Evolutionary conservation across 176 grass and related monocot species (phyloP), one percentile per base, ranked within the genome.

Genomic region (Neostapfia colusana): DNA sequence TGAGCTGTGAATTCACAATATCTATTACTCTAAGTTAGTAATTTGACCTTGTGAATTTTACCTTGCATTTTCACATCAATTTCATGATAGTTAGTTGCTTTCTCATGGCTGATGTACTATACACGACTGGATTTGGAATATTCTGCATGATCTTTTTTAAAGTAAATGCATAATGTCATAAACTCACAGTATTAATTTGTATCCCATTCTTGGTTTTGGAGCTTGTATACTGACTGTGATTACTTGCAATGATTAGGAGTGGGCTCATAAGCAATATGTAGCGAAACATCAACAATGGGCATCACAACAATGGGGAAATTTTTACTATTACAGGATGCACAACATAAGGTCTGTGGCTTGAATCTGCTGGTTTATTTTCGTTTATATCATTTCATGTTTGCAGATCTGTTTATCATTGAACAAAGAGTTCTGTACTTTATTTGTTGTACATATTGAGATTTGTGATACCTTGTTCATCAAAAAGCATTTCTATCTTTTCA

Each of bases 221-320:
- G 10, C 4, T 43, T 48, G 18, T 3, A 6, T 62, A 67, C 18
- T 58, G 7, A 74, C 3, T 23, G 7, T 31, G 20, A 74, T 53
- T 83, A 23, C 65, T 62, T 57, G 63, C 34, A 15, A 69, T 70
- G 1, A 5, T 77, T 57, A 99, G 95, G 95, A 99, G 74, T 92
- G 89, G 95, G 95, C 95, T 50, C 89, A 90, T 78, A 86, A 99
- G 73, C 89, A 99, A 74, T 99, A 99, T 16, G 85, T 95, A 38
- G 87, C 91, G 62, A 99, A 99, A 82, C 95, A 99, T 77, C 95
- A 95, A 71, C 95, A 99, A 46, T 99, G 95, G 95, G 85, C 91
- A 43, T 99, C 95, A 25, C 95, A 99, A 59, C 91, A 95, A 73
- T 99, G 95, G 95, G 95, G 95, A 75, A 99, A 99, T 76, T 99